phyloP scores from a whole-genome alignment of 345 rosid species.

The Moricandia moricandioides region DNA sequence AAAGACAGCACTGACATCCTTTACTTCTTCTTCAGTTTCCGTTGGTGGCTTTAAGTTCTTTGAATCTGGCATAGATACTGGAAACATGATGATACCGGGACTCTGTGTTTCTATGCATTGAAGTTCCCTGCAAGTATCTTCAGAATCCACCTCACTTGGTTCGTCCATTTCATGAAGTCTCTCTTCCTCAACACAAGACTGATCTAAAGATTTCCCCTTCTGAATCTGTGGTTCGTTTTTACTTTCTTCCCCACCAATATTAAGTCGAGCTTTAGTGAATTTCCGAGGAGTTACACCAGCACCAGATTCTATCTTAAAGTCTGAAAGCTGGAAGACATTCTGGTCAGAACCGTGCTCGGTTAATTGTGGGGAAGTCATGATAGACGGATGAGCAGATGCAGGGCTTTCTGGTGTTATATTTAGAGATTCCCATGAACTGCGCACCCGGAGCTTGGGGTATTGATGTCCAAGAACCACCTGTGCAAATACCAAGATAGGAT shows the following conservation, averaged over 20 bases:
- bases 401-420: conserved; percentile 43
- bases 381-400: conserved; percentile 40
- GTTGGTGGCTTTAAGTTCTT: conserved; percentile 18
- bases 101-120: conserved; percentile 54
- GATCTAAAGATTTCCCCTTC: conserved; percentile 42
- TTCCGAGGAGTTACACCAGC: conserved; percentile 30
- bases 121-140: conserved; percentile 52
- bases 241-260: conserved; percentile 27
- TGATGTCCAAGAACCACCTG: conserved; percentile 54
- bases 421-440: conserved; percentile 60
- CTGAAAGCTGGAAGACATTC: conserved; percentile 51
- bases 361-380: conserved; percentile 52
- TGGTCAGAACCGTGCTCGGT: conserved; percentile 59
- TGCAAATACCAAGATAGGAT: conserved; percentile 16
- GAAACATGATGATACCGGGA: conserved; percentile 30
- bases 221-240: conserved; percentile 18
- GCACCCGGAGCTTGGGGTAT: conserved; percentile 70
- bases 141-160: conserved; percentile 45
- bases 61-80: conserved; percentile 27
- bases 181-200: conserved; percentile 32
- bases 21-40: conserved; percentile 20
- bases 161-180: conserved; percentile 38
- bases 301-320: conserved; percentile 45
- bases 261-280: conserved; percentile 26
- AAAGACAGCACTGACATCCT: conserved; percentile 18